A percentile compares a stretch with the other conserved stretches of the same genome.
Evolutionary conservation across 139 green algal species (phyloP).

Genomic region (Chlorella sp.): DNA sequence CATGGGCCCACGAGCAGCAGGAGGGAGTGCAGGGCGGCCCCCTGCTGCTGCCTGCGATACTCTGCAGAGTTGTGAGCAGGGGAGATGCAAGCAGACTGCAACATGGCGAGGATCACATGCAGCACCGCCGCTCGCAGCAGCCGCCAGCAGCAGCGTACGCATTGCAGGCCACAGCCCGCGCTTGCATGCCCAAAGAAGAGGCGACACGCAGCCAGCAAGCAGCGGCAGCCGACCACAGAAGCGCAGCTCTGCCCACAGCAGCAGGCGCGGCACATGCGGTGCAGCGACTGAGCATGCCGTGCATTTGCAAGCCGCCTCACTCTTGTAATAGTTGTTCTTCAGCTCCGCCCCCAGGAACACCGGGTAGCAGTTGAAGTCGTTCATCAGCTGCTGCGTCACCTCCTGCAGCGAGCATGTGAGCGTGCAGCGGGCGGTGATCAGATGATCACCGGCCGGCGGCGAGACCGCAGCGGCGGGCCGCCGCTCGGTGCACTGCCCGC

Average conservation of each 20-base stretch:
- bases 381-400: conserved; percentile 76
- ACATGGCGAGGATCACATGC: neutral
- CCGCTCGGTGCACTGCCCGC: neutral
- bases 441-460: neutral
- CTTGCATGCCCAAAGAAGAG: too few species aligned
- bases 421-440: neutral
- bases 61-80: too few species aligned
- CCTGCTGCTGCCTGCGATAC: too few species aligned
- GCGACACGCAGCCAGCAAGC: too few species aligned
- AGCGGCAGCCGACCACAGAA: too few species aligned
- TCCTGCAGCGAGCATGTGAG: conserved; percentile 47
- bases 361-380: conserved; percentile 85
- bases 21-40: too few species aligned
- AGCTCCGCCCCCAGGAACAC: conserved; percentile 93
- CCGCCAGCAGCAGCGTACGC: neutral
- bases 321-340: conserved; percentile 93
- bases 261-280: too few species aligned
- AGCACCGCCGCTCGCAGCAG: neutral
- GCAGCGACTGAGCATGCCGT: too few species aligned
- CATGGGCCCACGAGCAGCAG: too few species aligned
- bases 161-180: too few species aligned
- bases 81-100: too few species aligned
- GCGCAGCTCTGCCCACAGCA: neutral
- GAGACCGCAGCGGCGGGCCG: neutral
- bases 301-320: conserved; percentile 43